Percentiles rank a stretch among this genome's conserved stretches.
Evolutionary conservation across 495 filamentous ascomycete species (phyloP).

Genomic region (Neurospora terricola): DNA sequence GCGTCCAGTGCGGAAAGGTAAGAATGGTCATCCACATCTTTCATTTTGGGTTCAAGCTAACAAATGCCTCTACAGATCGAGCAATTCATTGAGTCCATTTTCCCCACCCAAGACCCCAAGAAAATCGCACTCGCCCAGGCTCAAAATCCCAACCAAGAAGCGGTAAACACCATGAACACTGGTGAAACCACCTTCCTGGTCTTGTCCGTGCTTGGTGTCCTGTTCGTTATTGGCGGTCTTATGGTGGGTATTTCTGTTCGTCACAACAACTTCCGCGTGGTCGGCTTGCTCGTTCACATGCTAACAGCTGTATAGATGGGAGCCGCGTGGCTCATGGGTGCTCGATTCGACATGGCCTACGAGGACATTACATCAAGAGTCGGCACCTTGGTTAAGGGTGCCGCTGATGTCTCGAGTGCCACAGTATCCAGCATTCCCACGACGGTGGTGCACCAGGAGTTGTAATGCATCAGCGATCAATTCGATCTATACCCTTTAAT

Average conservation of each 20-base stretch:
- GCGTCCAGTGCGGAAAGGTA: conserved; percentile 81
- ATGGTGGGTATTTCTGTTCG: conserved; percentile 30
- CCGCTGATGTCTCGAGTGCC: conserved; percentile 5
- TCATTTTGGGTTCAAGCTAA: conserved; percentile 1
- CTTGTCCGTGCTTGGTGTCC: conserved; percentile 18
- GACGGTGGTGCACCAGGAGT: conserved; percentile 27
- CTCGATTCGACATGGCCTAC: conserved; percentile 42
- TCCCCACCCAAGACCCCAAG: conserved; percentile 57
- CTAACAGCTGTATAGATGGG: conserved; percentile 41
- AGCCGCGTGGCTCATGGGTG: conserved; percentile 57
- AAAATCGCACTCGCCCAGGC: conserved; percentile 25
- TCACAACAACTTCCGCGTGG: not conserved
- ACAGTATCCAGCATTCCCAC: conserved; percentile 1
- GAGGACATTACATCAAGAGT: conserved; percentile 20
- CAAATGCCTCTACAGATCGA: conserved; percentile 55
- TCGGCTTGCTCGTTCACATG: conserved; percentile 1
- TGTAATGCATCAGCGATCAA: conserved; percentile 18
- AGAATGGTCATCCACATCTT: conserved; percentile 12
- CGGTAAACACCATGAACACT: conserved; percentile 15
- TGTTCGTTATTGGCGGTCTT: conserved; percentile 29
- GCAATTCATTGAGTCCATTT: conserved; percentile 93
- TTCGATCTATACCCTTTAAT: conserved; percentile 7
- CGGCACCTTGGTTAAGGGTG: conserved; percentile 5
- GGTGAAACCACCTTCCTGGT: conserved; percentile 29
- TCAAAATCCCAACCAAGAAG: conserved; percentile 12